Percentiles rank a stretch among this genome's conserved stretches.
Conservation (phyloP, 1,284 basidiomycete species). For the Boletus smithii region DNA sequence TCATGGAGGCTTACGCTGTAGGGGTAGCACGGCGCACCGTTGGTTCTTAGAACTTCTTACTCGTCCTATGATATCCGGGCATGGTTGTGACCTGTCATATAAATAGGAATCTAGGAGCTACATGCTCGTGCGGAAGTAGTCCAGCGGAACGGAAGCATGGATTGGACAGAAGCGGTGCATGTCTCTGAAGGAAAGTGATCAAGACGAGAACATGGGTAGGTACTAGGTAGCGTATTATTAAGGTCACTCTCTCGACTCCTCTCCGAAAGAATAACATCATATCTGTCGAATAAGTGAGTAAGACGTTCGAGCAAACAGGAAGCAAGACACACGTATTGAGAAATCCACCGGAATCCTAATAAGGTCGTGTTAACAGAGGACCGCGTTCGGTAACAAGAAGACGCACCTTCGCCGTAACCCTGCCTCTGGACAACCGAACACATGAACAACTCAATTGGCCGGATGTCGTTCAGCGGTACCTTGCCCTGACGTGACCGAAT, state of each 20-base stretch:
- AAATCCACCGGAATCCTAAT: constrained; percentile 93
- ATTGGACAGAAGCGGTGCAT: constrained; percentile 10
- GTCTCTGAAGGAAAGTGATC: constrained; percentile 11
- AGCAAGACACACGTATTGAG: constrained; percentile 78
- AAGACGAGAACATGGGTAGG: constrained; percentile 18
- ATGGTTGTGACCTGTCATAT: constrained; percentile 8
- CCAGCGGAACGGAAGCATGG: constrained; percentile 18
- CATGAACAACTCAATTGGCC: constrained; percentile 99
- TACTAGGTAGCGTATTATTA: constrained; percentile 27
- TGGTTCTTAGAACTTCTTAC: not conserved
- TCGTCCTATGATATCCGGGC: not conserved
- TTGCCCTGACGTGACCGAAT: constrained; percentile 69
- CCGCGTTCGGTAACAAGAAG: not conserved
- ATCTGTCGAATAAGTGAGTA: constrained; percentile 27
- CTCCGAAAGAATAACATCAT: constrained; percentile 19
- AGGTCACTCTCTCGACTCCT: constrained; percentile 5
- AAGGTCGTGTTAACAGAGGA: constrained; percentile 7
- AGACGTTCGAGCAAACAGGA: not conserved
- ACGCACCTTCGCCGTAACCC: constrained; percentile 91
- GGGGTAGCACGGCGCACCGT: not conserved
- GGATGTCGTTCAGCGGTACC: constrained; percentile 93
- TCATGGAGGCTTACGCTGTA: constrained; percentile 53
- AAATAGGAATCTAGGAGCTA: constrained; percentile 27
- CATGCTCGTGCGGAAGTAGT: constrained; percentile 11
- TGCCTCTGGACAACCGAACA: constrained; percentile 99